phyloP scores from a whole-genome alignment of 1,284 basidiomycete genomes.

The Tranzscheliella williamsii region DNA sequence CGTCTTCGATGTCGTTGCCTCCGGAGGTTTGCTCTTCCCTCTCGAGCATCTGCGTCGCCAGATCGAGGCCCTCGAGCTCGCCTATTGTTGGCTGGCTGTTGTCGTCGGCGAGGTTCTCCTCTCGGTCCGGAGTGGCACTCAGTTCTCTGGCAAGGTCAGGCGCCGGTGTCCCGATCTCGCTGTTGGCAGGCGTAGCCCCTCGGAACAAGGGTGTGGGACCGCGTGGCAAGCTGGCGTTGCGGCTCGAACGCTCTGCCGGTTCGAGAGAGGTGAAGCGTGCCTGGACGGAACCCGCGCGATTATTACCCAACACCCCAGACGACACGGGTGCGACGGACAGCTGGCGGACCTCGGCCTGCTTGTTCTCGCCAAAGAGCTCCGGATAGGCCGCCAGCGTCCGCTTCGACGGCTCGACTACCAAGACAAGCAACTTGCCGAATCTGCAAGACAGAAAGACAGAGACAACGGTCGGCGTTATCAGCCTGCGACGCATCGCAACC shows the following conservation, averaged over 20 bases:
- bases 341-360: conserved; percentile 31
- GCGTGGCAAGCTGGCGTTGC: conserved; percentile 19
- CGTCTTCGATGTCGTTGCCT: conserved; percentile 37
- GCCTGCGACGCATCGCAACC: not conserved
- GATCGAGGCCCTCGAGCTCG: conserved; percentile 28
- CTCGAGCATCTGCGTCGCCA: conserved; percentile 45
- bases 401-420: conserved; percentile 46
- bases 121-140: not conserved
- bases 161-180: conserved; percentile 7
- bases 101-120: conserved; percentile 1
- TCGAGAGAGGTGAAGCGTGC: conserved; percentile 29
- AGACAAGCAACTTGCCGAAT: conserved; percentile 51
- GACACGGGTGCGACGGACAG: conserved; percentile 33
- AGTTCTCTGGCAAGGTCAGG: not conserved
- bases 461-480: not conserved
- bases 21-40: conserved; percentile 27
- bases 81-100: conserved; percentile 22
- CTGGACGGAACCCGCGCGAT: conserved; percentile 18
- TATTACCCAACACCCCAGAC: conserved; percentile 13
- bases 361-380: conserved; percentile 36
- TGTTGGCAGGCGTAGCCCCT: conserved; percentile 22
- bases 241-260: conserved; percentile 15
- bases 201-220: conserved; percentile 36
- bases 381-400: conserved; percentile 30
- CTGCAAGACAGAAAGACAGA: conserved; percentile 4